Evolutionary conservation across 2,329 filamentous ascomycete species (phyloP).

Genomic region (Fusarium illudens): DNA sequence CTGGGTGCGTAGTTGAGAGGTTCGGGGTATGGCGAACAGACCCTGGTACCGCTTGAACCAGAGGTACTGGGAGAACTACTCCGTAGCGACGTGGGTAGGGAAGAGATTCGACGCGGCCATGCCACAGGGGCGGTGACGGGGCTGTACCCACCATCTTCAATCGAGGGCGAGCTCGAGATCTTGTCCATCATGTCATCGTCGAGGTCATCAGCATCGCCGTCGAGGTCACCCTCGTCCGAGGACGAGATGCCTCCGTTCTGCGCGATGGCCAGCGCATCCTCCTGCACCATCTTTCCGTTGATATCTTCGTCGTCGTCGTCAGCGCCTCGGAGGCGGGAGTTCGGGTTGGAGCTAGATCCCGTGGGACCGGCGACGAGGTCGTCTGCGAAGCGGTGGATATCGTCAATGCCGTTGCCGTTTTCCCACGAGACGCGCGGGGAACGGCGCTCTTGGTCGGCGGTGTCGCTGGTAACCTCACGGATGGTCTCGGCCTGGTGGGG

Average conservation of each 20-base stretch:
- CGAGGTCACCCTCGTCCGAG: slow-evolving; percentile 69
- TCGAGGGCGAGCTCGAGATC: slow-evolving; percentile 98
- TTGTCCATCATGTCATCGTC: slow-evolving; percentile 98
- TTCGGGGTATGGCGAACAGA: slow-evolving; percentile 54
- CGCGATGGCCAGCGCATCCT: slow-evolving; percentile 67
- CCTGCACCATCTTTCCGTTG: slow-evolving; percentile 52
- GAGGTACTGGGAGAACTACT: slow-evolving; percentile 42
- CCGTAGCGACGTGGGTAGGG: slow-evolving; percentile 48
- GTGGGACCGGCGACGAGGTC: slow-evolving; percentile 53
- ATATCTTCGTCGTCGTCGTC: slow-evolving; percentile 30
- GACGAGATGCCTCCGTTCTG: slow-evolving; percentile 67
- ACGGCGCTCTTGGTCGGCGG: slow-evolving; percentile 73
- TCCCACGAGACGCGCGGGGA: slow-evolving; percentile 68
- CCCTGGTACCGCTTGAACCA: slow-evolving; percentile 37
- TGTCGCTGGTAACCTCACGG: slow-evolving; percentile 80
- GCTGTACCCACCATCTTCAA: slow-evolving; percentile 94
- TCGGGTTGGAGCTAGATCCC: slow-evolving; percentile 33
- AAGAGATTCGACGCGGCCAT: slow-evolving; percentile 57
- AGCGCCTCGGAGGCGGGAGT: slow-evolving; percentile 20
- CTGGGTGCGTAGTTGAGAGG: slow-evolving; percentile 43
- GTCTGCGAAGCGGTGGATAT: slow-evolving; percentile 57
- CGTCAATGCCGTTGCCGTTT: slow-evolving; percentile 53
- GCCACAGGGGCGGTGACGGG: slow-evolving; percentile 47
- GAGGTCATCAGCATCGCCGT: slow-evolving; percentile 76
- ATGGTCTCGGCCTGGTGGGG: slow-evolving; percentile 88